These are phyloP conservation scores for Colletotrichum coccodes DNA, from an alignment of 2,329 filamentous ascomycete genomes.

Conservation along the genomic window DNA sequence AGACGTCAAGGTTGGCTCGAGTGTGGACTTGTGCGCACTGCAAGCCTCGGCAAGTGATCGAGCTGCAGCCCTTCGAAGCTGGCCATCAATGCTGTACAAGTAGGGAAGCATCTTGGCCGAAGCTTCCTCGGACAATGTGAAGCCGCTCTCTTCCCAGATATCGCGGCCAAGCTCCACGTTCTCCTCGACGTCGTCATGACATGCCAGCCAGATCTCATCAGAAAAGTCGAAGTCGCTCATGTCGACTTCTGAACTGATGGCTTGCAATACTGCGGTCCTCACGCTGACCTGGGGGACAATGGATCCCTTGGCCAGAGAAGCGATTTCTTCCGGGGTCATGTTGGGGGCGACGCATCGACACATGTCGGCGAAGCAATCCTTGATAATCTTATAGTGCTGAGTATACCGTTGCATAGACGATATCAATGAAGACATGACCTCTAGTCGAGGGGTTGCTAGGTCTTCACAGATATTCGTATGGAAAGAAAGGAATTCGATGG, in stretches of 20 bases:
- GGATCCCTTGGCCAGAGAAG: constrained; percentile 78
- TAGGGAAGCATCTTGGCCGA: constrained; percentile 79
- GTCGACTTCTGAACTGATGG: constrained; percentile 91
- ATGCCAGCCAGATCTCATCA: constrained; percentile 92
- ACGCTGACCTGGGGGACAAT: constrained; percentile 85
- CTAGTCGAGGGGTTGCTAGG: constrained; percentile 77
- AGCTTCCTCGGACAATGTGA: constrained; percentile 74
- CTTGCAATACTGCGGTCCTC: constrained; percentile 85
- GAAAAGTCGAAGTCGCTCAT: constrained; percentile 88
- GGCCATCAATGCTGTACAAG: constrained; percentile 80
- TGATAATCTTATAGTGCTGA: constrained; percentile 94
- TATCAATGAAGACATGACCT: constrained; percentile 78
- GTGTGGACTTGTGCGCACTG: constrained; percentile 65
- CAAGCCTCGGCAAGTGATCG: constrained; percentile 83
- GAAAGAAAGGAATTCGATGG: constrained; percentile 87
- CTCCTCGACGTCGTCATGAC: constrained; percentile 89
- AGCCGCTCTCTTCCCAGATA: constrained; percentile 95
- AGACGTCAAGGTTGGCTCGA: constrained; percentile 70
- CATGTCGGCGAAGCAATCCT: constrained; percentile 89
- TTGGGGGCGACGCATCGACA: constrained; percentile 87
- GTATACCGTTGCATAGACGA: constrained; percentile 87
- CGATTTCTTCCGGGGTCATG: constrained; percentile 78
- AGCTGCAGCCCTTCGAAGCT: constrained; percentile 85
- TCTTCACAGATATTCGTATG: constrained; percentile 86
- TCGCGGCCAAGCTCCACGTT: constrained; percentile 85